Evolutionary conservation across 176 grass and related monocot genomes (phyloP).

Genomic region (Calamus simplicifolius): DNA sequence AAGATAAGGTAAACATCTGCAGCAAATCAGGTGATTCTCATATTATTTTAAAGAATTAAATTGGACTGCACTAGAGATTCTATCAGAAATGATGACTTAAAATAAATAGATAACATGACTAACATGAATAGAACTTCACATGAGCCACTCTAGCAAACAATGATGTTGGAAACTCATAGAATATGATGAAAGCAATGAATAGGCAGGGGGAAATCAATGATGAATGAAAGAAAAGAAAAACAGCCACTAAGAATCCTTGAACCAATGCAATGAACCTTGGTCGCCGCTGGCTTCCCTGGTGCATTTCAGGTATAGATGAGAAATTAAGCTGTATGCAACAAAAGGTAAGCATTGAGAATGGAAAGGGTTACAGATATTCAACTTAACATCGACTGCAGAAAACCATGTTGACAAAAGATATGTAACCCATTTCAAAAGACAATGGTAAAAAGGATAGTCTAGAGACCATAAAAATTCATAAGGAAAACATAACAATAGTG

Average conservation of each 20-base stretch:
- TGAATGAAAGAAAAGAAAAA: background rate
- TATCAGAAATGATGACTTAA: too few relatives aligned
- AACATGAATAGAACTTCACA: too few relatives aligned
- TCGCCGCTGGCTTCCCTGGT: slow-evolving; percentile 72
- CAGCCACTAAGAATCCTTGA: slow-evolving; percentile 31
- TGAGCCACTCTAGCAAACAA: too few relatives aligned
- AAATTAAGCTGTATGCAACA: background rate
- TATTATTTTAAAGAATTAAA: too few relatives aligned
- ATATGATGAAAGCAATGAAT: too few relatives aligned
- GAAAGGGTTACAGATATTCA: background rate
- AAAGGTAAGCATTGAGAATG: background rate
- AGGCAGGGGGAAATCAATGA: background rate
- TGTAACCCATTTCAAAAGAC: background rate
- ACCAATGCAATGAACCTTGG: slow-evolving; percentile 62
- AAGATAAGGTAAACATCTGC: too few relatives aligned
- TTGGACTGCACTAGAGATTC: too few relatives aligned
- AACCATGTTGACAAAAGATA: too few relatives aligned
- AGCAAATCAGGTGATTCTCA: too few relatives aligned
- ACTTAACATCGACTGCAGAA: too few relatives aligned
- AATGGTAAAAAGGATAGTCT: background rate
- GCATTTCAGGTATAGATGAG: slow-evolving; percentile 3
- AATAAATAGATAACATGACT: too few relatives aligned
- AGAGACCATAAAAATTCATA: slow-evolving; percentile 1
- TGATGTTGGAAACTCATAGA: too few relatives aligned
- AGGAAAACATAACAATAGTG: background rate